Evolutionary conservation across 495 filamentous ascomycete genomes (phyloP), one percentile per base, ranked within the genome.

Genomic region (Penicillium roqueforti): DNA sequence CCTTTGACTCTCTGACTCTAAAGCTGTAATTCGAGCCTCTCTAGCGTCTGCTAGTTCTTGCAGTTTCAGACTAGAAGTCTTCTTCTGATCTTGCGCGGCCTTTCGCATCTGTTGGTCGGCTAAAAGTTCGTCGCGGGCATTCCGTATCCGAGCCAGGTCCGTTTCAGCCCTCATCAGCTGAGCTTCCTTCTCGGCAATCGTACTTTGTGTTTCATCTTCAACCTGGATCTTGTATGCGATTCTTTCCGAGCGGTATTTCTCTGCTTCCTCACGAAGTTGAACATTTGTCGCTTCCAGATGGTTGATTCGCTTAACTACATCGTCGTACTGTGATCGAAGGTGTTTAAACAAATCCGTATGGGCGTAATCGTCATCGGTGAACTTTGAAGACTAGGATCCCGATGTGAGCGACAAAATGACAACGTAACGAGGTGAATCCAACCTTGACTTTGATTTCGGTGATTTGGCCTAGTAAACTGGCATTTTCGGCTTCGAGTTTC

Each of bases 321-420:
- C 95, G 55, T 97, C 92, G 60, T 95, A 87, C 59, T 95, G 89
- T 25, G 81, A 82, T 70, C 90, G 95, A 53, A 97, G 79, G 55
- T 85, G 80, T 67, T 96, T 96, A 78, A 97, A 97, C 9, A 95
- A 78, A 59, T 97, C 89, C 32, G 90, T 96, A 47, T 87, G 82
- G 38, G 89, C 85, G 67, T 95, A 97, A 61, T 98, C 93, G 48
- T 98, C 93, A 61, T 98, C 92, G 1, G 87, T 86, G 36, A 93
- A 75, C 51, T 81, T 85, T 2, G 88, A 82, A 47, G 79, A 72
- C 80, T 83, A 37, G 1, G 49, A 60, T n/a, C 39, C 9, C 20
- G 55, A 4, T 10, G 51, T 59, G n/a, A 63, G 36, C 34, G 8
- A 52, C 14, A 34, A 16, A 20, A 14, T 10, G 18, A 37, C 13